Evolutionary conservation across 768 basidiomycete genomes (phyloP).

Genomic region (Lactarius evosmus): DNA sequence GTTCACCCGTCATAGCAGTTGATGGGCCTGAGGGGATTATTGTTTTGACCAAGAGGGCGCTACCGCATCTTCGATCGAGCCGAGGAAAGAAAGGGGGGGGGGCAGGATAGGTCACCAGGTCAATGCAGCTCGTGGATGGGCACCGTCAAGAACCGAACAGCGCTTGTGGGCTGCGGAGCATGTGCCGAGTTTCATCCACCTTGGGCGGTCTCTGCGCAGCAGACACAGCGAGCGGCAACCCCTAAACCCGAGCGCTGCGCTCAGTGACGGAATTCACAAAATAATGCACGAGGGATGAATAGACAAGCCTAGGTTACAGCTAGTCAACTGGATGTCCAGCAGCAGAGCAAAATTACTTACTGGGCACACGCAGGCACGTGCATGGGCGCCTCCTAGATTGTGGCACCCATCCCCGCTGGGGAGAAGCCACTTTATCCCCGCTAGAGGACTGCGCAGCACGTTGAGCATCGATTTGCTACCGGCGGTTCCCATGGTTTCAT

Average conservation of each 20-base stretch:
- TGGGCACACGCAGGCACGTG: background rate
- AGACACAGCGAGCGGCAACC: background rate
- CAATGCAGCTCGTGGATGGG: background rate
- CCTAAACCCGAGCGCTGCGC: background rate
- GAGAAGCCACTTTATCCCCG: background rate
- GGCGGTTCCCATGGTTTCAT: conserved; percentile 19
- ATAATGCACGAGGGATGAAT: background rate
- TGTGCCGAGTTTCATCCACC: background rate
- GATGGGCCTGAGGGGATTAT: background rate
- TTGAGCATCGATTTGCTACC: background rate
- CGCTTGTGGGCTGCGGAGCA: conserved; percentile 1
- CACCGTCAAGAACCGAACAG: background rate
- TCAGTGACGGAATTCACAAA: background rate
- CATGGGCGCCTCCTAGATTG: background rate
- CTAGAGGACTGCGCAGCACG: background rate
- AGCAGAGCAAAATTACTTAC: background rate
- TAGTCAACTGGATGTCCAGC: background rate
- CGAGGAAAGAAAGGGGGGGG: background rate
- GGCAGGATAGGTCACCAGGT: conserved; percentile 4
- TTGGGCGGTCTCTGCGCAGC: background rate
- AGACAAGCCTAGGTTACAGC: background rate
- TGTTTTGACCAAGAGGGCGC: background rate
- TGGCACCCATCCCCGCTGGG: background rate
- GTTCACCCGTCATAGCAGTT: background rate
- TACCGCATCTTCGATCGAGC: background rate